phyloP scores from a whole-genome alignment of 139 green algal genomes.

The Chlamydomonas urium region DNA sequence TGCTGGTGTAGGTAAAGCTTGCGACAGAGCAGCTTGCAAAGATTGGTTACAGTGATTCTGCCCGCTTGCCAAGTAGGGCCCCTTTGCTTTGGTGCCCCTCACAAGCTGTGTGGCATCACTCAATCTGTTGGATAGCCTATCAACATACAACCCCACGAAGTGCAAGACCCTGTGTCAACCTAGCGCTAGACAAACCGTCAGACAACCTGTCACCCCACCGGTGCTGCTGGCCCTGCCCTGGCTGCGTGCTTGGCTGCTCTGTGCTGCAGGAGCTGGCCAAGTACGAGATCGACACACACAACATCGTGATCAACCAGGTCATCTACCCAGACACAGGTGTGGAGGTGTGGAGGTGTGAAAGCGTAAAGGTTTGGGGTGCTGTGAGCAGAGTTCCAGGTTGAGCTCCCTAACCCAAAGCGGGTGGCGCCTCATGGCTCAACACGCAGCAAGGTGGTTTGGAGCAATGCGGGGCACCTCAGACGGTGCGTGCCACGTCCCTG shows the following conservation, averaged over 20 bases:
- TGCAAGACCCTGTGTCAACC: background rate
- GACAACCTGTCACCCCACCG: background rate
- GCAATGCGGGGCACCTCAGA: too few relatives aligned
- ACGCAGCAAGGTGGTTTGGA: too few relatives aligned
- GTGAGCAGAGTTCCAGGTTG: too few relatives aligned
- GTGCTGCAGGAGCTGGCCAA: conserved; percentile 84
- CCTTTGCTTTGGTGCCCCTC: too few relatives aligned
- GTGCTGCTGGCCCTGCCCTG: background rate
- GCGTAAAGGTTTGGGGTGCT: too few relatives aligned
- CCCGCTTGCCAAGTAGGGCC: too few relatives aligned
- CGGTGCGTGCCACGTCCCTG: too few relatives aligned
- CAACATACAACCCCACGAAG: background rate
- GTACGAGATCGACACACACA: conserved; percentile 92
- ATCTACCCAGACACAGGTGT: conserved; percentile 74
- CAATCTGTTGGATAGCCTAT: background rate
- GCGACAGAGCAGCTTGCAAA: conserved; percentile 10
- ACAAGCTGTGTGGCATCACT: background rate
- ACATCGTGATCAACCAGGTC: conserved; percentile 98
- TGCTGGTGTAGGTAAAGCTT: background rate
- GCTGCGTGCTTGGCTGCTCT: background rate
- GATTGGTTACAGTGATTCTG: background rate
- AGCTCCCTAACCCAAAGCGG: too few relatives aligned
- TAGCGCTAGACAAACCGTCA: background rate
- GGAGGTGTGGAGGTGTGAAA: too few relatives aligned
- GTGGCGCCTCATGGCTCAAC: too few relatives aligned